Conservation (phyloP, 768 basidiomycete species). For the Kwoniella dendrophila region DNA sequence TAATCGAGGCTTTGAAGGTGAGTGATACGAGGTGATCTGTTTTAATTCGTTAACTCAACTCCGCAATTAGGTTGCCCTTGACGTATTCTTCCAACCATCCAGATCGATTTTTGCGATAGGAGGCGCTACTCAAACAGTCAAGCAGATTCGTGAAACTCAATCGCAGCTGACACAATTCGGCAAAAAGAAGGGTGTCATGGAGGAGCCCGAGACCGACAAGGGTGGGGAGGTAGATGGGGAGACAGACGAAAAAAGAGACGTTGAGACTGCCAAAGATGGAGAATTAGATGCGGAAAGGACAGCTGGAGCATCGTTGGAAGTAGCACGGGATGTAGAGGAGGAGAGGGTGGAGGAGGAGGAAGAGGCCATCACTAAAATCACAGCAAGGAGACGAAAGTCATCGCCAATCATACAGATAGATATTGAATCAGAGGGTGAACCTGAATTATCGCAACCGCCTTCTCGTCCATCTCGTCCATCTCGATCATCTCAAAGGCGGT, state of each 20-base stretch:
- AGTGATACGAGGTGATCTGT: neutral
- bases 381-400: neutral
- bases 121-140: slow-evolving; percentile 41
- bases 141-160: slow-evolving; percentile 13
- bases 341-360: slow-evolving; percentile 12
- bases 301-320: neutral
- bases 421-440: slow-evolving; percentile 15
- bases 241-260: neutral
- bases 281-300: neutral
- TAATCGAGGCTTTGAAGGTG: slow-evolving; percentile 79
- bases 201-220: neutral
- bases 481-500: slow-evolving; percentile 2
- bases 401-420: slow-evolving; percentile 22
- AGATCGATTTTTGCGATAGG: slow-evolving; percentile 73
- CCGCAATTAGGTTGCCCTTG: slow-evolving; percentile 64
- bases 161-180: slow-evolving; percentile 13
- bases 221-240: neutral
- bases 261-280: neutral
- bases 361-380: neutral
- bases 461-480: neutral
- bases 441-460: slow-evolving; percentile 13
- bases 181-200: neutral
- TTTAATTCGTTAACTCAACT: neutral
- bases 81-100: slow-evolving; percentile 67
- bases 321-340: neutral